Evolutionary conservation across 2,329 filamentous ascomycete genomes (phyloP), one percentile per base, ranked within the genome.

Genomic region (Sordariomycetes sp.): DNA sequence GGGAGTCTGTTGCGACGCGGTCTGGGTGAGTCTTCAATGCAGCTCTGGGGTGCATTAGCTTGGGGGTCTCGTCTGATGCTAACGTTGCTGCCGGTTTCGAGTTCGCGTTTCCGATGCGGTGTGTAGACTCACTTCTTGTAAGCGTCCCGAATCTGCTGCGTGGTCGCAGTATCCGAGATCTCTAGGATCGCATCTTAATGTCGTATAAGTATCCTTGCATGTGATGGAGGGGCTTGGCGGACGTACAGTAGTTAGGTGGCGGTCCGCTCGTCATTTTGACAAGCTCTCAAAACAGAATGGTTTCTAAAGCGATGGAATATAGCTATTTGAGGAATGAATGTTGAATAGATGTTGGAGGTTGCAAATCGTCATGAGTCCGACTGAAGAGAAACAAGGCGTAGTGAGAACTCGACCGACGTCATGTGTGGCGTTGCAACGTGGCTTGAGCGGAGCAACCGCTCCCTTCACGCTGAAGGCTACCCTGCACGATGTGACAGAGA

Each of bases 11-110:
- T 19, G 87, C 72, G 26, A 98, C 86, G 39, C 92, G 84, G 57
- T 98, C 92, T 2, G 90, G 90, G 57, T 96, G 90, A 43, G 85
- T 87, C 61, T 92, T 94, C 30, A 96, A 68, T 5, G 90, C 90
- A 48, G 85, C 84, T 53, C 83, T 87, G 50, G n/a, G 8, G 9
- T 21, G 19, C 9, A 14, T 34, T 20, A 34, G 32, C 15, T 8
- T 15, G 6, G 19, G 17, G n/a, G n/a, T n/a, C n/a, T 12, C 6
- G 14, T 11, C 4, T 6, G 11, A 18, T 20, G 23, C 15, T 9
- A 11, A 9, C 12, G 9, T n/a, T 21, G 6, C 21, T 33, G 3
- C 12, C 12, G 5, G 6, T n/a, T n/a, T n/a, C n/a, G n/a, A n/a
- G n/a, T n/a, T n/a, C n/a, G n/a, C n/a, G n/a, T n/a, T n/a, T n/a